These are phyloP conservation scores for Tetrapisispora taiwanensis DNA, from an alignment of 805 yeast genomes.

Conservation along the genomic window DNA sequence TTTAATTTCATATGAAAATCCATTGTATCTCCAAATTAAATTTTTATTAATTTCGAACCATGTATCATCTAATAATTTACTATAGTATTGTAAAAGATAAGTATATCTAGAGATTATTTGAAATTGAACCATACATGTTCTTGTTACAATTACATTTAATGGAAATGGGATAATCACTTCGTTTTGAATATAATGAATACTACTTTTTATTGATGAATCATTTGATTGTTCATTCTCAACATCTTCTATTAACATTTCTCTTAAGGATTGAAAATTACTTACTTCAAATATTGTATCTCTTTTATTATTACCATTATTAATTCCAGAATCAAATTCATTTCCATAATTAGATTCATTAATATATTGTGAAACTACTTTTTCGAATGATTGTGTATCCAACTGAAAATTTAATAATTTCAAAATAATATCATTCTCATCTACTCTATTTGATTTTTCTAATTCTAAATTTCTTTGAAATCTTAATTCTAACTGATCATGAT, in stretches of 20 bases:
- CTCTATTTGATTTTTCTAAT: conserved; percentile 4
- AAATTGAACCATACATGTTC: conserved; percentile 63
- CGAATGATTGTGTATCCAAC: conserved; percentile 31
- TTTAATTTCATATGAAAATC: conserved; percentile 34
- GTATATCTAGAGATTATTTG: conserved; percentile 71
- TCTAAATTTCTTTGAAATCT: conserved; percentile 28
- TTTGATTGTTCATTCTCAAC: conserved; percentile 17
- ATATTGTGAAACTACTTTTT: conserved; percentile 13
- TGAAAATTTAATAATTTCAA: conserved; percentile 26
- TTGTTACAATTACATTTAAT: conserved; percentile 59
- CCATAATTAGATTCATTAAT: conserved; percentile 3
- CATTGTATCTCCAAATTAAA: conserved; percentile 52
- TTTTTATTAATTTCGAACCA: conserved; percentile 60
- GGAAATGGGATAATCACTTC: conserved; percentile 78
- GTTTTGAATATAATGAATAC: conserved; percentile 42
- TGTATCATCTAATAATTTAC: conserved; percentile 47
- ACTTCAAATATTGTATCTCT: conserved; percentile 33
- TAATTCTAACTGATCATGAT: conserved; percentile 6
- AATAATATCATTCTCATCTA: conserved; percentile 13
- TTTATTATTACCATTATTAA: conserved; percentile 6
- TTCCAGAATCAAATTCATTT: neutral
- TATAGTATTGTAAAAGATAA: conserved; percentile 51
- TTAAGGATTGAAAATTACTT: conserved; percentile 35
- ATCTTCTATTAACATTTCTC: conserved; percentile 36
- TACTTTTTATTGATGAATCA: conserved; percentile 16